phyloP scores from a whole-genome alignment of 2,329 filamentous ascomycete species.

The Fusarium pseudograminearum region DNA sequence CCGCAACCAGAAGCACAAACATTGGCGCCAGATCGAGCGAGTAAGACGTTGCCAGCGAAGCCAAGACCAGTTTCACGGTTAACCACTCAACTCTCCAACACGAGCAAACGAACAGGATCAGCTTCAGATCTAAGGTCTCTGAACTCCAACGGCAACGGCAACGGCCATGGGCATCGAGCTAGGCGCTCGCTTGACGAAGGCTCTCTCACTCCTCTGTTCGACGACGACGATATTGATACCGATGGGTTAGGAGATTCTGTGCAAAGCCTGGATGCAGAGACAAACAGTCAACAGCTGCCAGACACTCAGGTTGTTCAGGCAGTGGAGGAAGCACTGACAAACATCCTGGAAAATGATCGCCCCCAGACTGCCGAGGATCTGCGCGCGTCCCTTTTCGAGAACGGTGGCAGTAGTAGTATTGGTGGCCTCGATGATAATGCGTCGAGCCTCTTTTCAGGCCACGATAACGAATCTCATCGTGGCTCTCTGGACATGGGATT shows the following conservation, averaged over 20 bases:
- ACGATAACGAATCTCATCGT: slow-evolving; percentile 70
- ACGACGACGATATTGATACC: slow-evolving; percentile 82
- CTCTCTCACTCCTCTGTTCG: slow-evolving; percentile 71
- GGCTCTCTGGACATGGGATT: slow-evolving; percentile 69
- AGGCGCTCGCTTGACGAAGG: slow-evolving; percentile 79
- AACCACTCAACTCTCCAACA: slow-evolving; percentile 52
- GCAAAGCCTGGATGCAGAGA: slow-evolving; percentile 81
- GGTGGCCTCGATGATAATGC: slow-evolving; percentile 51
- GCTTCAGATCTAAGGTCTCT: slow-evolving; percentile 60
- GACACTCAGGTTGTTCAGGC: slow-evolving; percentile 88
- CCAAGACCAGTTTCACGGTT: slow-evolving; percentile 60
- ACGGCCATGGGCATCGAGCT: slow-evolving; percentile 55
- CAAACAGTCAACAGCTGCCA: slow-evolving; percentile 65
- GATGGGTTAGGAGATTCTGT: slow-evolving; percentile 78
- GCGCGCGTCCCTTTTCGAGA: slow-evolving; percentile 72
- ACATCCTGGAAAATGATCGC: slow-evolving; percentile 86
- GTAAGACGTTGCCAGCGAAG: slow-evolving; percentile 58
- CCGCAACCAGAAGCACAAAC: slow-evolving; percentile 43
- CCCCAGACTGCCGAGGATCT: slow-evolving; percentile 73
- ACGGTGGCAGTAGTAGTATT: slow-evolving; percentile 34
- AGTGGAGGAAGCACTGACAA: slow-evolving; percentile 90
- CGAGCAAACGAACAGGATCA: slow-evolving; percentile 60
- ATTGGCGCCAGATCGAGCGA: slow-evolving; percentile 44
- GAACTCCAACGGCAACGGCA: slow-evolving; percentile 56
- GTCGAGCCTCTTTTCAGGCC: slow-evolving; percentile 63